Evolutionary conservation across 345 rosid genomes (phyloP).

Genomic region (Corchorus olitorius): DNA sequence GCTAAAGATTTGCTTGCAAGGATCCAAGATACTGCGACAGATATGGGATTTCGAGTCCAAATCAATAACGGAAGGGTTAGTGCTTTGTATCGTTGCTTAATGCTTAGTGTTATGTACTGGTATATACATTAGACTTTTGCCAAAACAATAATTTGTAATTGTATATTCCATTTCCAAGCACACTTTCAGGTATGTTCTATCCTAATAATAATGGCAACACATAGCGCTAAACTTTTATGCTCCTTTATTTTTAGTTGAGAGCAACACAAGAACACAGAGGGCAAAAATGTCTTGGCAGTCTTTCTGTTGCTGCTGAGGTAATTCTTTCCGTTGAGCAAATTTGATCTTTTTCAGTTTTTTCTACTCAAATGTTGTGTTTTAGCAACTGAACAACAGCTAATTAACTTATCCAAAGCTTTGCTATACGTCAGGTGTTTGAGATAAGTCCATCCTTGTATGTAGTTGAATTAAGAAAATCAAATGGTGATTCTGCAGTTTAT

Average conservation of each 20-base stretch:
- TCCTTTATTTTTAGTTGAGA: constrained; percentile 48
- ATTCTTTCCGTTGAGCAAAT: neutral
- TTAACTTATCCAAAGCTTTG: constrained; percentile 13
- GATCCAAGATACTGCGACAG: constrained; percentile 62
- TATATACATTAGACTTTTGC: neutral
- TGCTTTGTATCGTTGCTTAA: neutral
- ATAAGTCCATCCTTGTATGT: constrained; percentile 76
- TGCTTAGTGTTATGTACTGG: too few species aligned
- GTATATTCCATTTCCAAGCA: too few species aligned
- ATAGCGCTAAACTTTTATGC: neutral
- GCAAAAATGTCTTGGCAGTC: constrained; percentile 53
- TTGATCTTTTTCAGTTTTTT: neutral
- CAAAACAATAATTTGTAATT: neutral
- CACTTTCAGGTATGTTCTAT: neutral
- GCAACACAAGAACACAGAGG: constrained; percentile 64
- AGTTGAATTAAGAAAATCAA: constrained; percentile 83
- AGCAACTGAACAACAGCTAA: neutral
- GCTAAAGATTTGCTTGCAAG: constrained; percentile 72
- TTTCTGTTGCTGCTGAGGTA: constrained; percentile 88
- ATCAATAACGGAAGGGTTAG: constrained; percentile 81
- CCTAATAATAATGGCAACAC: too few species aligned
- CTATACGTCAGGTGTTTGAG: constrained; percentile 68
- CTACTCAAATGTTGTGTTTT: too few species aligned
- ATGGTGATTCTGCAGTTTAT: constrained; percentile 73
- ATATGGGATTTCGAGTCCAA: constrained; percentile 87